Evolutionary conservation across 2,329 filamentous ascomycete species (phyloP), one percentile per base, ranked within the genome.

Genomic region (Fusarium pseudograminearum): DNA sequence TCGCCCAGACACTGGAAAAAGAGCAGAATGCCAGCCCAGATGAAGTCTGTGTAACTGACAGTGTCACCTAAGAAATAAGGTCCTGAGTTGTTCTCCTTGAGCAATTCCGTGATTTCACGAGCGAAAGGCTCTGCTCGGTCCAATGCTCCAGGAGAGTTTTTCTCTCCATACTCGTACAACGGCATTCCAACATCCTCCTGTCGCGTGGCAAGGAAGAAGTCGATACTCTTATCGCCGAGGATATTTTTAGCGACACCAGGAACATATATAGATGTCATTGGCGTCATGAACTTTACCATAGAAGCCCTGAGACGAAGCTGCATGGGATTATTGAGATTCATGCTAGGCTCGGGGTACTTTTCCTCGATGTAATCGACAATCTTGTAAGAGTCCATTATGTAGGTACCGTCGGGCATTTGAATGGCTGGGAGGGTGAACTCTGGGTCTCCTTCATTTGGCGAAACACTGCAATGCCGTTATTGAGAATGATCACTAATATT

Each of bases 331-430:
- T 61, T 40, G 3, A 71, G 26, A 1, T 28, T 48, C 1, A 71
- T 4, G 3, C 46, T 46, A 0, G 89, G 89, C 20, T 80, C 76
- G 0, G 90, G 90, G 65, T 91, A 81, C 2, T 79, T 78, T 48
- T 82, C 78, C 74, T 93, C 90, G 22, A 93, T 81, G n/a, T 81
- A 80, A 4, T 78, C 69, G n/a, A 84, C 88, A 67, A 93, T 93
- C 36, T 79, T 79, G 67, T 79, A 81, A 2, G 88, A 90, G 72
- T 93, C 89, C 86, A 89, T 91, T 8, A 90, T 68, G 70, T 86
- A 89, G 2, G 76, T 84, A 16, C 86, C 87, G 48, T 88, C 84
- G 0, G 84, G 81, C 45, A 89, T 80, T 15, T 77, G 79, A 54
- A 90, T 78, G 6, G 85, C 79, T 0, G 90, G 90, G 55, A 84